These are phyloP conservation scores for Zalaria obscura DNA, from an alignment of 2,329 filamentous ascomycete species.

Conservation along the genomic window DNA sequence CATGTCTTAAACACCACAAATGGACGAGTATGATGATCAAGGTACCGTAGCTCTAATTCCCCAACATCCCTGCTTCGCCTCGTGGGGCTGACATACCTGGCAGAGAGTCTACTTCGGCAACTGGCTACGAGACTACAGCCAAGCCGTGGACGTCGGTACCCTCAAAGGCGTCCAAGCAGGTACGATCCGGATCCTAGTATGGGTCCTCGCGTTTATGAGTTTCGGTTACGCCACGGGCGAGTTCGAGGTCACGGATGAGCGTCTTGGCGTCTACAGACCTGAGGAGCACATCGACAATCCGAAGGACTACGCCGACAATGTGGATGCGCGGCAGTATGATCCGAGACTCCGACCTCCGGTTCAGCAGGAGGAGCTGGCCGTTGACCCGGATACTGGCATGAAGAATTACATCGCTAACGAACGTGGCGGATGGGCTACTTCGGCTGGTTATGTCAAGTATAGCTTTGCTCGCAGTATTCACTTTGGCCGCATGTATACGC, in stretches of 20 bases:
- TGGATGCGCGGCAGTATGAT: constrained; percentile 74
- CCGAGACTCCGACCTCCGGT: constrained; percentile 59
- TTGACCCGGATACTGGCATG: constrained; percentile 48
- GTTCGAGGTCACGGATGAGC: constrained; percentile 69
- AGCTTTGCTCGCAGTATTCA: constrained; percentile 64
- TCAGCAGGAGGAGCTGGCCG: constrained; percentile 58
- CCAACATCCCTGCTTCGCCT: neutral
- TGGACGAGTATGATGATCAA: constrained; percentile 27
- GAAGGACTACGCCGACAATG: constrained; percentile 77
- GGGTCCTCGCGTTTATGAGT: constrained; percentile 78
- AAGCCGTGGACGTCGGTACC: constrained; percentile 85
- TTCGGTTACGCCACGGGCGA: constrained; percentile 75
- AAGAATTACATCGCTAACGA: constrained; percentile 96
- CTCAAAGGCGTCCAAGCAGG: constrained; percentile 83
- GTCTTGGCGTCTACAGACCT: constrained; percentile 67
- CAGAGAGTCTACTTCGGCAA: constrained; percentile 89
- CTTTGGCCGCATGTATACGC: constrained; percentile 60
- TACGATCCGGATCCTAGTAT: constrained; percentile 78
- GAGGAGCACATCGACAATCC: constrained; percentile 72
- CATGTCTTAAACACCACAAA: constrained; percentile 50
- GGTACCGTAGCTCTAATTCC: neutral
- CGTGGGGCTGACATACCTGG: neutral
- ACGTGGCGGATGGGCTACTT: constrained; percentile 62
- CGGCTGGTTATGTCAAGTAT: constrained; percentile 59
- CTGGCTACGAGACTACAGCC: constrained; percentile 87